Conservation (phyloP, 495 filamentous ascomycete species). For the Durotheca rogersii region DNA sequence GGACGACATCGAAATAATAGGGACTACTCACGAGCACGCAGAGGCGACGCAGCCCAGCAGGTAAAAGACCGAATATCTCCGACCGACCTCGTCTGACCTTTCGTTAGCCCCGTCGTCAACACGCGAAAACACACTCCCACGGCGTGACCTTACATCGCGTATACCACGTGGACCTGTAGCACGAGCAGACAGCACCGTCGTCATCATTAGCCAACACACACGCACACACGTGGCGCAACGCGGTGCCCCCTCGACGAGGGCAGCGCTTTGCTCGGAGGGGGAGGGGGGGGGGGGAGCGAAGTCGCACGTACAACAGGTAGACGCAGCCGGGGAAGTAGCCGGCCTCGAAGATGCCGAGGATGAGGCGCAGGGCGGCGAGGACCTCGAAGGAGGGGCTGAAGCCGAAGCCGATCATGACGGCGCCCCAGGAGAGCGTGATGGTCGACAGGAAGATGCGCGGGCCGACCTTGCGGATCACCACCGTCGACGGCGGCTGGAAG, state of each 20-base stretch:
- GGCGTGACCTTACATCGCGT: constrained; percentile 48
- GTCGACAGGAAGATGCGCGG: constrained; percentile 52
- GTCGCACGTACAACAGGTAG: constrained; percentile 55
- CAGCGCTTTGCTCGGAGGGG: too few species aligned
- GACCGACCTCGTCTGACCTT: constrained; percentile 53
- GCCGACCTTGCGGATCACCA: constrained; percentile 58
- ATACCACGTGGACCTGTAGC: constrained; percentile 56
- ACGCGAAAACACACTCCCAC: too few species aligned
- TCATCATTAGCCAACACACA: too few species aligned
- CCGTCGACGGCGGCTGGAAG: constrained; percentile 53
- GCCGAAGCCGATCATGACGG: constrained; percentile 58
- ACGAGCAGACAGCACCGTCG: too few species aligned
- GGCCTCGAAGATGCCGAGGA: constrained; percentile 62
- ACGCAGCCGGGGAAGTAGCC: constrained; percentile 62
- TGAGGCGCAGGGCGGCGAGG: constrained; percentile 53
- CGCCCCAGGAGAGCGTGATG: constrained; percentile 52
- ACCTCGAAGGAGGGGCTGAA: constrained; percentile 51
- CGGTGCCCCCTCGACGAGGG: too few species aligned
- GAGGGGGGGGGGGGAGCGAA: too few species aligned
- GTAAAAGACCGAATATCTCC: constrained; percentile 62
- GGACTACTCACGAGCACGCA: constrained; percentile 46
- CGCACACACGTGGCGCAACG: too few species aligned
- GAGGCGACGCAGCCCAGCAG: constrained; percentile 61
- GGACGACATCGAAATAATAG: too few species aligned
- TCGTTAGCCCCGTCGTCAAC: too few species aligned